These are phyloP conservation scores for Papilionanthe hybrid DNA, from an alignment of 116 monocot species.

Conservation along the genomic window DNA sequence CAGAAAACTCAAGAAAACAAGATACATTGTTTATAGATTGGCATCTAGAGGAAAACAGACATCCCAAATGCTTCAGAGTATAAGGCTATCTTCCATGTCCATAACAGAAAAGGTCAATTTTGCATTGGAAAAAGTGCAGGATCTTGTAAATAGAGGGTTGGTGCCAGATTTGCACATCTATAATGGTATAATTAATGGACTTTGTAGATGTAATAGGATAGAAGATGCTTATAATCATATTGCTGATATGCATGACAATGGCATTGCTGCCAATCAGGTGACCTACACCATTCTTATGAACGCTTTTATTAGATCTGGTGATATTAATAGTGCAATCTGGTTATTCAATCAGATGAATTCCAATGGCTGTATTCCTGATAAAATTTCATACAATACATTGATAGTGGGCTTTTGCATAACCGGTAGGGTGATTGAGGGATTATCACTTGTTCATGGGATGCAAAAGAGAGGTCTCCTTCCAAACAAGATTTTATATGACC, in stretches of 20 bases:
- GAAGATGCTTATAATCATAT: slow-evolving; percentile 27
- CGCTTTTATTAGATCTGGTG: slow-evolving; percentile 22
- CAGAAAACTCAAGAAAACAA: slow-evolving; percentile 22
- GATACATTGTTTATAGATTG: slow-evolving; percentile 21
- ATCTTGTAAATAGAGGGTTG: slow-evolving; percentile 20
- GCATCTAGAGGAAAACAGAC: slow-evolving; percentile 1
- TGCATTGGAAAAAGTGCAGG: slow-evolving; percentile 19
- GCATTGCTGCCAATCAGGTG: slow-evolving; percentile 33
- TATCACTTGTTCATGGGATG: slow-evolving; percentile 29
- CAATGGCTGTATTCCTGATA: slow-evolving; percentile 19
- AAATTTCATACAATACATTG: slow-evolving; percentile 25
- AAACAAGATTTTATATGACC: slow-evolving; percentile 24
- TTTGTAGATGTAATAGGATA: slow-evolving; percentile 32
- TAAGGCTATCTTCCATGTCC: neutral
- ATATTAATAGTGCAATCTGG: slow-evolving; percentile 16
- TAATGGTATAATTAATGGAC: slow-evolving; percentile 36
- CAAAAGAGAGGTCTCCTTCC: slow-evolving; percentile 45
- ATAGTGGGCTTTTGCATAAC: slow-evolving; percentile 21
- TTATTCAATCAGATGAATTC: slow-evolving; percentile 39
- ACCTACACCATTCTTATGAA: slow-evolving; percentile 42
- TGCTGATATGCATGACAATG: slow-evolving; percentile 18
- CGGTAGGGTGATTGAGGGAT: slow-evolving; percentile 30
- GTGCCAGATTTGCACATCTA: slow-evolving; percentile 31
- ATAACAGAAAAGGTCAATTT: slow-evolving; percentile 16
- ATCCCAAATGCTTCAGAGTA: neutral